Evolutionary conservation across 495 filamentous ascomycete species (phyloP).

Genomic region (Parmelia sp.): DNA sequence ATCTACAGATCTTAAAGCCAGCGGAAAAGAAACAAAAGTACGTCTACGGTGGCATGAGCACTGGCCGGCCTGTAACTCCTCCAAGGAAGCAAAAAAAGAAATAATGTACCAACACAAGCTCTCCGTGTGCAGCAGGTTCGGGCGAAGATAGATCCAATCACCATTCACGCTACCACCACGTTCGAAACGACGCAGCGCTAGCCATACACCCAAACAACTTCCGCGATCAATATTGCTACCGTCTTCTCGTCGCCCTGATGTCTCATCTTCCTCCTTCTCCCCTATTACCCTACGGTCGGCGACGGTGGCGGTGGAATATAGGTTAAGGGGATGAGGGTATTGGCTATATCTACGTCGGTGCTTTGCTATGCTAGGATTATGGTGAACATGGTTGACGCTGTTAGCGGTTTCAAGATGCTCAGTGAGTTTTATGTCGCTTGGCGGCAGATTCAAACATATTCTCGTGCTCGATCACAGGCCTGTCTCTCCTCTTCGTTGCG

Average conservation of each 20-base stretch:
- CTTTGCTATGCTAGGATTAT: constrained; percentile 19
- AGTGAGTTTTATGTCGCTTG: constrained; percentile 19
- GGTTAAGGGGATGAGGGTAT: constrained; percentile 9
- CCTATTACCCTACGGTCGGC: constrained; percentile 12
- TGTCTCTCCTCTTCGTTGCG: neutral
- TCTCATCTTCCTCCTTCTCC: constrained; percentile 13
- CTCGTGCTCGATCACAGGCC: neutral
- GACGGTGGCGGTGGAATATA: constrained; percentile 15
- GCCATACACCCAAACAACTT: constrained; percentile 11
- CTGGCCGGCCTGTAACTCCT: constrained; percentile 80
- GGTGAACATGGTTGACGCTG: constrained; percentile 14
- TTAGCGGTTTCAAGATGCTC: constrained; percentile 11
- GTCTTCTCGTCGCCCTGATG: constrained; percentile 12
- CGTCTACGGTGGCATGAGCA: constrained; percentile 84
- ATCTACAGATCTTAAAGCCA: constrained; percentile 88
- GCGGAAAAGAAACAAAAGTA: constrained; percentile 99
- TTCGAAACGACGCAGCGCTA: constrained; percentile 14
- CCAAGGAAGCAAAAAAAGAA: constrained; percentile 87
- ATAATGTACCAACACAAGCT: constrained; percentile 74
- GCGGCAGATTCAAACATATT: constrained; percentile 11
- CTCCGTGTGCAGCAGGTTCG: constrained; percentile 88
- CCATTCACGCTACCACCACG: constrained; percentile 16
- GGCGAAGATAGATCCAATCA: constrained; percentile 67
- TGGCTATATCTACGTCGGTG: constrained; percentile 10
- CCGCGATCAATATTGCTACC: constrained; percentile 15